Base-by-base conservation (phyloP, 345 rosid genomes). In the Lagerstroemia speciosa region DNA sequence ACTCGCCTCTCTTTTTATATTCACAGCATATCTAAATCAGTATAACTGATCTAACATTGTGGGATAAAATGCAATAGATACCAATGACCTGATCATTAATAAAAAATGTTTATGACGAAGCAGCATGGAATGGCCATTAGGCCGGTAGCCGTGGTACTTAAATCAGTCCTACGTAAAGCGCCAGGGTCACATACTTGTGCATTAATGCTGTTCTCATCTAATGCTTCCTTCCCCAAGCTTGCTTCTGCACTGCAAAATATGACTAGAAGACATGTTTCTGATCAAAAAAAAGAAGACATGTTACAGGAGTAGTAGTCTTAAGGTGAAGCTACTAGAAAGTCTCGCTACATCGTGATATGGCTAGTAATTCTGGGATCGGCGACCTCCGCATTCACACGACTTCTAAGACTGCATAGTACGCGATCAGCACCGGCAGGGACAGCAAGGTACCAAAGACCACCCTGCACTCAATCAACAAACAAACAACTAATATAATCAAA, bases 381-480 rank as follows among this genome's bases (percentile, higher is more conserved):
- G 29, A 22, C 2, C 15, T 15, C 7, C 7, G 3, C 16, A 19
- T 27, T 69, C 26, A 40, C 20, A 73, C 24, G 11, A 65, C 71
- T 57, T 71, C 79, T 65, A 79, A 22, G 37, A 69, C 27, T 8
- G 80, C 68, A 40, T 73, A 75, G 32, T 79, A 77, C 57, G 72
- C 78, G 0, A 75, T 57, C 57, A 79, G 66, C 66, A 82, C 60
- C 0, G 86, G 86, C 29, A 77, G 81, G 7, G 82, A 64, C 43
- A 64, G 78, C 33, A 79, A 22, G 66, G 65, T 79, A 0, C 83
- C 86, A n/a, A 82, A 78, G 8, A 80, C 81, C 41, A 79, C 83
- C 45, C 86, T 82, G 77, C 73, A 67, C 31, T 33, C 61, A 7
- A 55, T n/a, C 11, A 11, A 55, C 61, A 14, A n/a, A n/a, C n/a